Base-by-base conservation (phyloP, 1,284 basidiomycete species). In the Ceratobasidium sp. region DNA sequence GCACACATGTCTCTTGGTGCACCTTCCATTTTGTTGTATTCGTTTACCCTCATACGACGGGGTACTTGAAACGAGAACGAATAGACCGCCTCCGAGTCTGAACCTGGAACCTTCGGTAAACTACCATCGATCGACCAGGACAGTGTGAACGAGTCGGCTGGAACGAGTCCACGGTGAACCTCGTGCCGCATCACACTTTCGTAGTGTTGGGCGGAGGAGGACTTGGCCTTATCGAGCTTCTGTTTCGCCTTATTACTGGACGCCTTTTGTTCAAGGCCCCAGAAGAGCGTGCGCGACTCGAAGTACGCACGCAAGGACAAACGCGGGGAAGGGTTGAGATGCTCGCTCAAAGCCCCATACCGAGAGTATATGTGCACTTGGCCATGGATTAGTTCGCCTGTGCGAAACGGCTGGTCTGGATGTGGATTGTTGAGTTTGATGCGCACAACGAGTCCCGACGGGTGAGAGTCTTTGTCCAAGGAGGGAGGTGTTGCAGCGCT, bases 271-370 rank as follows among this genome's bases (percentile, higher is more conserved):
- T 69, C 66, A 11, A 57, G 54, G n/a, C 23, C 46, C 66, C 66
- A 69, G 26, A 46, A 69, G 18, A 69, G 26, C 7, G 66, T 69
- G 7, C 66, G 66, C 38, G 66, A 69, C 41, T 69, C 66, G 41
- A 69, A 69, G 50, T 57, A 58, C 13, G 57, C 54, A 14, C 66
- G 38, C 32, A 69, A 32, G 41, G 66, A 69, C 14, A 69, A 43
- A 11, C 54, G 38, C 35, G 35, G 11, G 35, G 35, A 4, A 46
- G 58, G 58, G 35, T 38, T 38, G 11, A 38, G 35, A 38, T 38
- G 35, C 35, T 38, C 35, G 35, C 35, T 38, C 35, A 38, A 38
- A 4, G 35, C 6, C 35, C 35, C 35, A 38, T 38, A 11, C 11
- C 35, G 35, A 11, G 66, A n/a, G 28, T 69, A 47, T 41, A 69